phyloP scores from a whole-genome alignment of 106 monocot genomes.

The Dendrobium chrysotoxum region DNA sequence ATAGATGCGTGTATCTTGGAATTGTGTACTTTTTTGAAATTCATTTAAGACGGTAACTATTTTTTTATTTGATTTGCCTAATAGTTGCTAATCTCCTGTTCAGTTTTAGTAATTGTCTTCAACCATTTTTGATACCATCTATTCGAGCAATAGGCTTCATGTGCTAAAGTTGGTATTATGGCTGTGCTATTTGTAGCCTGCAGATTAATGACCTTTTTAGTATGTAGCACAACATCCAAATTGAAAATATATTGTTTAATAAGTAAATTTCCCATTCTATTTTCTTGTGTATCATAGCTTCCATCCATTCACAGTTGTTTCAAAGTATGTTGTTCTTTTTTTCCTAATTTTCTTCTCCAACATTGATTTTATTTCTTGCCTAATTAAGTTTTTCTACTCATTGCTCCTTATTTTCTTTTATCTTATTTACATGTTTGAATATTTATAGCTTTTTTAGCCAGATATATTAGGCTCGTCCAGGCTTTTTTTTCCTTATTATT shows the following conservation, averaged over 20 bases:
- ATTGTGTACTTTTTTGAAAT: too few species aligned
- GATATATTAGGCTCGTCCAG: neutral
- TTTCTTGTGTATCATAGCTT: neutral
- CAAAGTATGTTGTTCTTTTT: neutral
- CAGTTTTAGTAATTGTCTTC: neutral
- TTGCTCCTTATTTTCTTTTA: neutral
- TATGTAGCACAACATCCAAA: neutral
- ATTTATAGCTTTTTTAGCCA: neutral
- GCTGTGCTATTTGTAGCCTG: neutral
- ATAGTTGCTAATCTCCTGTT: neutral
- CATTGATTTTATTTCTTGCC: neutral
- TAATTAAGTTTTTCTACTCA: neutral
- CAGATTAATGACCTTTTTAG: neutral
- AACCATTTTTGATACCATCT: neutral
- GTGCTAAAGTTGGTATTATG: neutral
- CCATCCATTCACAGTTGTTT: neutral
- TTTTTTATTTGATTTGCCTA: neutral
- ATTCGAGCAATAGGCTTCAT: neutral
- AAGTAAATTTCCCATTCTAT: neutral
- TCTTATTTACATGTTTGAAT: neutral
- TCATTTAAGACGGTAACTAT: too few species aligned
- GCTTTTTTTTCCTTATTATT: neutral
- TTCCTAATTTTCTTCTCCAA: neutral
- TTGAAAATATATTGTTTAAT: neutral
- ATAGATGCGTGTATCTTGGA: too few species aligned